These are phyloP conservation scores for Bidens hawaiensis DNA, from an alignment of 140 eudicot species.

Conservation along the genomic window DNA sequence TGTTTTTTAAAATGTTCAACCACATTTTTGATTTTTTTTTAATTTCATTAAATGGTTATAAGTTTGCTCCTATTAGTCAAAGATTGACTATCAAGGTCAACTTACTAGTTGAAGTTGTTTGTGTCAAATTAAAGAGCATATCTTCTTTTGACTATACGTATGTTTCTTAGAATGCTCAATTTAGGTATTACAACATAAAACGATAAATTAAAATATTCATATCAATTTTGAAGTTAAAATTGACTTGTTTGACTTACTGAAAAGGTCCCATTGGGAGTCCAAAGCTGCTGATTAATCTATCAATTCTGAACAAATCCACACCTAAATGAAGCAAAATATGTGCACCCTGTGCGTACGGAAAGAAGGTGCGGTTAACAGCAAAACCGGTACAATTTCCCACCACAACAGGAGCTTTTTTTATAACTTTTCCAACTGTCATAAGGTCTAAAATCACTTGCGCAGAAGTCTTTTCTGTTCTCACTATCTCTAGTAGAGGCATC, in stretches of 20 bases:
- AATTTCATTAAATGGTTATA: too few species aligned
- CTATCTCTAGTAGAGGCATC: slow-evolving; percentile 83
- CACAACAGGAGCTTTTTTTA: slow-evolving; percentile 61
- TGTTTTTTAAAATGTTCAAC: too few species aligned
- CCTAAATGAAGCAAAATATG: slow-evolving; percentile 56
- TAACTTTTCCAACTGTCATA: slow-evolving; percentile 52
- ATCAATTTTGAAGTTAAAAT: background rate
- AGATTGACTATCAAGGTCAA: slow-evolving; percentile 1
- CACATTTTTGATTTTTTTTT: too few species aligned
- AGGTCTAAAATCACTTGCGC: slow-evolving; percentile 76
- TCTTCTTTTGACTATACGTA: background rate
- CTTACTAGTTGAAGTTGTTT: background rate
- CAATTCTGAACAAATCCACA: slow-evolving; percentile 56
- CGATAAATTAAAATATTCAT: too few species aligned
- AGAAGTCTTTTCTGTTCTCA: slow-evolving; percentile 61
- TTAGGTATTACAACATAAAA: background rate
- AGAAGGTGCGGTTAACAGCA: slow-evolving; percentile 70
- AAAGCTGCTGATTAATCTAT: slow-evolving; percentile 48
- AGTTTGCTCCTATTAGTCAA: too few species aligned
- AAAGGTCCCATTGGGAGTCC: slow-evolving; percentile 96
- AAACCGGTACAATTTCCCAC: slow-evolving; percentile 65
- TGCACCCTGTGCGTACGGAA: slow-evolving; percentile 65
- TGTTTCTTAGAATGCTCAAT: background rate
- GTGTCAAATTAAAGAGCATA: background rate
- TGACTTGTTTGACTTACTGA: slow-evolving; percentile 49